Percentiles rank a stretch among this genome's conserved stretches.
Conservation (phyloP, 371 early-diverging fungal genomes). For the Aphelidium insulamus region DNA sequence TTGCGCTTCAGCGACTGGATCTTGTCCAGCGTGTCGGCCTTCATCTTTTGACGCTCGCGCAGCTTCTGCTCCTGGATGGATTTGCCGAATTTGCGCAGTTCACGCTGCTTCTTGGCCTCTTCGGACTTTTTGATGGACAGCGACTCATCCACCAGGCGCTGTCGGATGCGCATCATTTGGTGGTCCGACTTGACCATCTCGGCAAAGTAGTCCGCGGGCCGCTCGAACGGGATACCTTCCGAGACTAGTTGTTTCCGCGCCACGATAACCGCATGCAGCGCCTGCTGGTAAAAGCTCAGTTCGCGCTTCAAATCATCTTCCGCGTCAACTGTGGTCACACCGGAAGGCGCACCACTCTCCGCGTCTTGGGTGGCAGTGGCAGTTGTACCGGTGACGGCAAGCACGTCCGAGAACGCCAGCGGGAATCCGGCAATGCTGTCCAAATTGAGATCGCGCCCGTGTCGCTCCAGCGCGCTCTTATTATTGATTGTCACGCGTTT, state of each 20-base stretch:
- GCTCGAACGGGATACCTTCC: conserved; percentile 42
- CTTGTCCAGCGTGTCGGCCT: conserved; percentile 64
- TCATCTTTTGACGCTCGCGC: conserved; percentile 49
- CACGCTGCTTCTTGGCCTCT: conserved; percentile 59
- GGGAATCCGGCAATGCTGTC: too few relatives aligned
- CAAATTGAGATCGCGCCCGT: too few relatives aligned
- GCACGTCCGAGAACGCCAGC: too few relatives aligned
- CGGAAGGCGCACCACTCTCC: too few relatives aligned
- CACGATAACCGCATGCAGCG: conserved; percentile 41
- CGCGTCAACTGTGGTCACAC: conserved; percentile 23
- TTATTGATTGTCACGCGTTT: too few relatives aligned
- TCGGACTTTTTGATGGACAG: conserved; percentile 57
- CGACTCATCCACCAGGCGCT: conserved; percentile 57
- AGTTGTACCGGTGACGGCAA: too few relatives aligned
- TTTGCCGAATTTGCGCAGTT: conserved; percentile 87
- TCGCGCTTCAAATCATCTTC: conserved; percentile 75
- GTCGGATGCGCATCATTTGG: conserved; percentile 60
- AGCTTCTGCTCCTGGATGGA: conserved; percentile 81
- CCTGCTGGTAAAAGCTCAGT: conserved; percentile 68
- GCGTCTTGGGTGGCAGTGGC: too few relatives aligned
- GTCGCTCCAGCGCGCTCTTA: too few relatives aligned
- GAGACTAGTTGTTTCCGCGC: conserved; percentile 31
- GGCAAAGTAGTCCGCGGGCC: conserved; percentile 81
- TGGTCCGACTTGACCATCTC: conserved; percentile 90
- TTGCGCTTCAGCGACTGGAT: conserved; percentile 51